Evolutionary conservation across 768 basidiomycete species (phyloP), one percentile per base, ranked within the genome.

Genomic region (Rossbeevera mucosa): DNA sequence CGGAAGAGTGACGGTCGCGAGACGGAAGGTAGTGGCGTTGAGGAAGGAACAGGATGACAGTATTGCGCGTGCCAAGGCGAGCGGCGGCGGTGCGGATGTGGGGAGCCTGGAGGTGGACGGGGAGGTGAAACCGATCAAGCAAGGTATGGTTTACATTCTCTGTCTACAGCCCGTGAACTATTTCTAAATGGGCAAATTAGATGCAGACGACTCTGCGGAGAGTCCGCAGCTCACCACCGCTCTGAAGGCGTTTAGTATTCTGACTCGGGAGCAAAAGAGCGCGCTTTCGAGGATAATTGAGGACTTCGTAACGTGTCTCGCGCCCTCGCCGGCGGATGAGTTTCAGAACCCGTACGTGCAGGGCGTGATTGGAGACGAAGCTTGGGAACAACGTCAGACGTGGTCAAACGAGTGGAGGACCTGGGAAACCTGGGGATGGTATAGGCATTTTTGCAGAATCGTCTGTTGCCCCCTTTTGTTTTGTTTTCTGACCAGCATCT

Each of bases 341-440:
- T 70, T 76, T 53, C 74, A 80, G n/a, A 83, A 79, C 53, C 72
- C 77, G 2, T 70, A 76, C 49, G 72, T 81, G 2, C 72, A 76
- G 18, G 73, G 72, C 21, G 80, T 91, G 31, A 78, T 93, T 25
- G 76, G 76, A 4, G 81, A 83, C 59, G 72, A 77, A 5, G 79
- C 82, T 0, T 93, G 91, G 91, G 75, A 81, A 29, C 80, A 80
- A 40, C 84, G 88, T 21, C 75, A 73, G 1, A 77, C 72, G 26
- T 92, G 90, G 90, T 76, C 75, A 20, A 76, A 80, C 31, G 80
- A 82, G 50, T 94, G 92, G 92, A 79, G 80, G 62, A 75, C 80
- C 1, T 93, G 90, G 91, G n/a, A 89, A 71, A 88, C 85, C 0
- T 92, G 89, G 86, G 85, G 88, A 2, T 94, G 92, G 92, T 94